Evolutionary conservation across 1,284 basidiomycete species (phyloP).

Genomic region (Cutaneotrichosporon sp.): DNA sequence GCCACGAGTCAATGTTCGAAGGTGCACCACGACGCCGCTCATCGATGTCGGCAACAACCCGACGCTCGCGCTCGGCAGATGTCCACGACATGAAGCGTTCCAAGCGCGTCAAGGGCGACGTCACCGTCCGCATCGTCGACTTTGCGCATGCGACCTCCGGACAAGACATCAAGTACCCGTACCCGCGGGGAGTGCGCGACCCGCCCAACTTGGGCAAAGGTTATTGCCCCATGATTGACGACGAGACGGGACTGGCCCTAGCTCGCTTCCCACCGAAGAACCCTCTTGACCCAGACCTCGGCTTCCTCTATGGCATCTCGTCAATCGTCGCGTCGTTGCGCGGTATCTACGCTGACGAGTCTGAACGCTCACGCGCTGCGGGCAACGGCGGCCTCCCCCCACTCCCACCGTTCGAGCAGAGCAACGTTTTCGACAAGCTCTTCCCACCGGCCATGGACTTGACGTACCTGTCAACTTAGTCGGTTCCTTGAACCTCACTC

Average conservation of each 20-base stretch:
- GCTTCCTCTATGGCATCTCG: constrained; percentile 88
- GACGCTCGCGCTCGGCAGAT: constrained; percentile 21
- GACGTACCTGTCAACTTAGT: constrained; percentile 34
- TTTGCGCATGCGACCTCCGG: constrained; percentile 99
- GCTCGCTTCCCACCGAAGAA: constrained; percentile 91
- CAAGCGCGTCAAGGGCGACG: constrained; percentile 73
- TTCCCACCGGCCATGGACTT: constrained; percentile 32
- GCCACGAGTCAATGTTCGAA: constrained; percentile 13
- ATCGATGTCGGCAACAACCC: constrained; percentile 13
- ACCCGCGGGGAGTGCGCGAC: constrained; percentile 40
- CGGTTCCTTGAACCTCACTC: background rate
- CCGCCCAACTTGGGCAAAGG: constrained; percentile 62
- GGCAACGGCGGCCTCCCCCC: constrained; percentile 6
- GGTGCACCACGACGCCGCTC: constrained; percentile 7
- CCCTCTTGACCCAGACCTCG: constrained; percentile 82
- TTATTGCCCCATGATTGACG: constrained; percentile 75
- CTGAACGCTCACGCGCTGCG: constrained; percentile 29
- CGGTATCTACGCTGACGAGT: constrained; percentile 78
- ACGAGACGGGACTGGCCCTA: constrained; percentile 72
- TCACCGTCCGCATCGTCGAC: constrained; percentile 95
- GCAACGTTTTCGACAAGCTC: constrained; percentile 42
- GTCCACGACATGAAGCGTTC: constrained; percentile 24
- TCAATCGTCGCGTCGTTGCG: constrained; percentile 72
- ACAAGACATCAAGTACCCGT: constrained; percentile 72
- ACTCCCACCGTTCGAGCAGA: constrained; percentile 30